Evolutionary conservation across 106 monocot genomes (phyloP).

Genomic region (Xerophyta viscosa): DNA sequence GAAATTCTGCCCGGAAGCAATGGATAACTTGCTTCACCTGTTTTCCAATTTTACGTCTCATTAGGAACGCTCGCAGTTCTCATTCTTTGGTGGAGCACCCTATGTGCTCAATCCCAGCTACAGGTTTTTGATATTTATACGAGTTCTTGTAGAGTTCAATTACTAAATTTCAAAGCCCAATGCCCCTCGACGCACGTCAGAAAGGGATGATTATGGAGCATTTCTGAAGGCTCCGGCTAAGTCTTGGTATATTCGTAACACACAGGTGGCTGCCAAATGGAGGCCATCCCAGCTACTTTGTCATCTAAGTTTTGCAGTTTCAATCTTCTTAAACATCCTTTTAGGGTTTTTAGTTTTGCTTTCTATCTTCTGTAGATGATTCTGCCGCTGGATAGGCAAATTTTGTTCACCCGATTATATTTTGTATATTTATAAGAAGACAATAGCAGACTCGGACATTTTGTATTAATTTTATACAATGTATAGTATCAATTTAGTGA

Average conservation of each 20-base stretch:
- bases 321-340: background rate
- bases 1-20: conserved; percentile 62
- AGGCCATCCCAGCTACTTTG: background rate
- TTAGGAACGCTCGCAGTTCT: background rate
- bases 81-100: conserved; percentile 18
- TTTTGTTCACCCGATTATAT: background rate
- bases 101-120: background rate
- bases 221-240: background rate
- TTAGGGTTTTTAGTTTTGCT: background rate
- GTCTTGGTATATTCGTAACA: background rate
- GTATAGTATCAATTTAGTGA: background rate
- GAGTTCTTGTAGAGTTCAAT: conserved; percentile 1
- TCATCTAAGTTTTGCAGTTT: background rate
- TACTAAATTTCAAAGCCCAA: background rate
- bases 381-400: conserved; percentile 4
- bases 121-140: background rate
- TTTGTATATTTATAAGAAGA: background rate
- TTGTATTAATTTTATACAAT: background rate
- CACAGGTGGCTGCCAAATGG: background rate
- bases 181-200: background rate
- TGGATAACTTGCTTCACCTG: conserved; percentile 54
- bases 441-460: background rate
- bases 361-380: background rate
- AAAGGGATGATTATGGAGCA: conserved; percentile 1
- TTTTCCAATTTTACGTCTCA: conserved; percentile 39